Evolutionary conservation across 345 rosid genomes (phyloP), one percentile per base, ranked within the genome.

Genomic region (Acer campestre): DNA sequence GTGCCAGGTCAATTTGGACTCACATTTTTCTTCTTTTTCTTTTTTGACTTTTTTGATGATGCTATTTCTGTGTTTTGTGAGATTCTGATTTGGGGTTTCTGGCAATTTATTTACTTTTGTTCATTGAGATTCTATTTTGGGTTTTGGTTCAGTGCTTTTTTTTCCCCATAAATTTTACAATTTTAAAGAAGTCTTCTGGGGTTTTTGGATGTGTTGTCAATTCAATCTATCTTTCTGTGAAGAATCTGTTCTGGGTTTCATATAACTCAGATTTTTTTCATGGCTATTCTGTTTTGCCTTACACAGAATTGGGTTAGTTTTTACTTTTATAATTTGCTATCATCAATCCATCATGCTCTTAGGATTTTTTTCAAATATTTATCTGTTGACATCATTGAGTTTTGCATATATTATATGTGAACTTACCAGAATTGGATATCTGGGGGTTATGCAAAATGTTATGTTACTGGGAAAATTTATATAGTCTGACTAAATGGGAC

Each of bases 1-100:
- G 99, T 86, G 98, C 99, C 81, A 93, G 98, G 98, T 94, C 71
- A 3, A 75, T 73, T 68, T 53, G 67, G 0, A 44, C 23, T 14
- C 40, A 61, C 29, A 5, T 13, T 40, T n/a, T 2, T 16, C 44
- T 40, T 4, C 46, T 4, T 71, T 68, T 51, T 20, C 56, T 70
- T 71, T 59, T 61, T 62, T 16, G 31, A 9, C 18, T 77, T 40
- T 40, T 17, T 0, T 72, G 72, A 16, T 65, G 40, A n/a, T 25
- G 20, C 8, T 65, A 25, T 70, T 61, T 67, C 22, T 78, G 55
- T 44, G 75, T 58, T 58, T 35, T 73, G 27, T 56, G 73, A 25
- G 31, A 56, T 71, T 76, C 72, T 40, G 67, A 27, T 74, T 58
- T 61, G 63, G 71, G 56, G 64, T 63, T 72, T 79, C 35, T 18